Evolutionary conservation across 208 protist species (phyloP).

Genomic region (Leptomonas seymouri): DNA sequence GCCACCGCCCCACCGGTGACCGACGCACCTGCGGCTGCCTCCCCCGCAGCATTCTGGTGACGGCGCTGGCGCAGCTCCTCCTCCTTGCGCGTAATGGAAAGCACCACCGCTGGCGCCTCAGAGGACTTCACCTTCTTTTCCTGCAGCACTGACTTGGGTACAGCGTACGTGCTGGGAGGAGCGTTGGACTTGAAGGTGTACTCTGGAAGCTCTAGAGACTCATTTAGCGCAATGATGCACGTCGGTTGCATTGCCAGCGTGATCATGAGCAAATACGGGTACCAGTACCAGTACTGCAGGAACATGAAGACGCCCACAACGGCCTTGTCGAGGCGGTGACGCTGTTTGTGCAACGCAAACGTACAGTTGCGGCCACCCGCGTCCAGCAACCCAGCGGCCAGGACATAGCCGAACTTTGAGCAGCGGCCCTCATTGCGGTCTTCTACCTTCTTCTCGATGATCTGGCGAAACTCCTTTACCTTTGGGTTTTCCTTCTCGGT

Average conservation of each 20-base stretch:
- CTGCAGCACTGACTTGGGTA: constrained; percentile 82
- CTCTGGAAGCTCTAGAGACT: constrained; percentile 95
- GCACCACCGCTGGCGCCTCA: constrained; percentile 67
- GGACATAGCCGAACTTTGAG: constrained; percentile 97
- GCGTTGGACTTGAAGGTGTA: constrained; percentile 94
- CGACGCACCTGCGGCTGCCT: constrained; percentile 7
- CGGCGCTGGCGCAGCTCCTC: constrained; percentile 78
- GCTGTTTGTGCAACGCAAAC: constrained; percentile 93
- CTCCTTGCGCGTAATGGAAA: constrained; percentile 89
- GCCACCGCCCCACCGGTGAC: not conserved
- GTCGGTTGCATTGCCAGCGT: constrained; percentile 97
- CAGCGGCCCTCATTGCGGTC: constrained; percentile 96
- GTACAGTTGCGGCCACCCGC: constrained; percentile 98
- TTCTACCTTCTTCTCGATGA: constrained; percentile 67
- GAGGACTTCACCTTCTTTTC: constrained; percentile 86
- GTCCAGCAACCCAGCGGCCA: constrained; percentile 98
- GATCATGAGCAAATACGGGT: constrained; percentile 98
- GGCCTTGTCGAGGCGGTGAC: constrained; percentile 94
- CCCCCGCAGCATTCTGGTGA: constrained; percentile 22
- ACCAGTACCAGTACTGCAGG: constrained; percentile 99
- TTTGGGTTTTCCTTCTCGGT: constrained; percentile 88
- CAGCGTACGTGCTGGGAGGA: constrained; percentile 93
- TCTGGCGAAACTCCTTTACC: constrained; percentile 88
- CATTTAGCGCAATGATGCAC: constrained; percentile 97
- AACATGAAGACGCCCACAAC: constrained; percentile 98